Evolutionary conservation across 805 yeast species (phyloP), one percentile per base, ranked within the genome.

Genomic region (Ogataea pilisensis): DNA sequence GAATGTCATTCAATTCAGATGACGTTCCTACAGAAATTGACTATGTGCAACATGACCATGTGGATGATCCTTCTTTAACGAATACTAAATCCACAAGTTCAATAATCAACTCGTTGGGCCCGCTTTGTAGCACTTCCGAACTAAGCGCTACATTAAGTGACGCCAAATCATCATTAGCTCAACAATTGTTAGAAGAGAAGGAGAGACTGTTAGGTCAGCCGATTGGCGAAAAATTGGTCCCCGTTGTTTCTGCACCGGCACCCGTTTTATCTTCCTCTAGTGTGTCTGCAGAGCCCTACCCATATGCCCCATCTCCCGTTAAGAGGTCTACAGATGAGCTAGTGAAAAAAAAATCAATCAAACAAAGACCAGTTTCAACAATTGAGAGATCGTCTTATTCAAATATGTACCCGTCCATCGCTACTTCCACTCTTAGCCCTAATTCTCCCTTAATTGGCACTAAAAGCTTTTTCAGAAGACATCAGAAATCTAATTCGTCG

Each of bases 401-500:
- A 42, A 58, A 42, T 30, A 41, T 33, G 9, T 40, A 44, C 31
- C 38, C 44, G n/a, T n/a, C n/a, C n/a, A n/a, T n/a, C n/a, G n/a
- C n/a, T n/a, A n/a, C n/a, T n/a, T n/a, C n/a, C n/a, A n/a, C n/a
- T n/a, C n/a, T n/a, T n/a, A n/a, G n/a, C 2, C 48, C 61, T 16
- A 38, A 62, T 13, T 64, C 72, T 3, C 69, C 70, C 2, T 60
- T 65, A 0, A 60, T 68, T 4, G 60, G 64, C 8, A 52, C 63
- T 2, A 64, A 64, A 29, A 73, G 74, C 21, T 70, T 82, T 38
- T 82, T 82, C 63, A 68, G 84, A 48, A 73, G 80, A 46, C 87
- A 81, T 51, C 71, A 75, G 35, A 72, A 85, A 42, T 73, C 82
- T n/a, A 75, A 72, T 36, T 79, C 85, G 0, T 74, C 82, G 0